Evolutionary conservation across 2,329 filamentous ascomycete species (phyloP), one percentile per base, ranked within the genome.

Genomic region (Colletotrichum sp.): DNA sequence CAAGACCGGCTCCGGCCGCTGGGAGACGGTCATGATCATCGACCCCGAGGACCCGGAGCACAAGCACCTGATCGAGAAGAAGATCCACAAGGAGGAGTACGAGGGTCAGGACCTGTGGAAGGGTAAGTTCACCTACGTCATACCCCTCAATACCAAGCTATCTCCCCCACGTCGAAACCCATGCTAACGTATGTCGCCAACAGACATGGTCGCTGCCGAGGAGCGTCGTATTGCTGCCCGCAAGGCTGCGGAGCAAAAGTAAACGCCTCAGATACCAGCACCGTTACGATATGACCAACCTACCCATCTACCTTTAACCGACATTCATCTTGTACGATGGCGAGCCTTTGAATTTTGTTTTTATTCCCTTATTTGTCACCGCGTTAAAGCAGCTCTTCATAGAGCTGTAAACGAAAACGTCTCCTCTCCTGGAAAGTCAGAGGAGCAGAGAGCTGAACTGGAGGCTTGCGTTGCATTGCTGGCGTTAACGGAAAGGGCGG

Each of bases 31-130:
- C 80, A 93, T 93, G 90, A 91, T 97, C 15, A 79, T 96, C 60
- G 95, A 96, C 85, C 94, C 95, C 69, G 89, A 95, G 79, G 95
- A 98, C 83, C 95, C 95, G 3, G 92, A 94, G 86, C 95, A 96
- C 86, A 94, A 95, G 90, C 89, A 94, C 81, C 84, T 96, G 79
- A 95, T 98, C 79, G 95, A 98, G 91, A 96, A 96, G 92, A 93
- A 89, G 87, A 91, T 97, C 71, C 95, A 98, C 84, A 95, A 96
- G 87, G 95, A 98, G 88, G 90, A 95, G 78, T 97, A 98, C 84
- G 90, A 93, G 83, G 95, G 95, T 60, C 95, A 98, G 87, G 96
- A 99, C 85, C 90, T 98, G 81, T 99, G 97, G 97, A 97, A 92
- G 89, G 94, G 93, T 94, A 86, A 83, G 92, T 79, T 28, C 7